These are phyloP conservation scores for Nannochloropsis limnetica DNA, from an alignment of 352 stramenopile species.

Conservation along the genomic window DNA sequence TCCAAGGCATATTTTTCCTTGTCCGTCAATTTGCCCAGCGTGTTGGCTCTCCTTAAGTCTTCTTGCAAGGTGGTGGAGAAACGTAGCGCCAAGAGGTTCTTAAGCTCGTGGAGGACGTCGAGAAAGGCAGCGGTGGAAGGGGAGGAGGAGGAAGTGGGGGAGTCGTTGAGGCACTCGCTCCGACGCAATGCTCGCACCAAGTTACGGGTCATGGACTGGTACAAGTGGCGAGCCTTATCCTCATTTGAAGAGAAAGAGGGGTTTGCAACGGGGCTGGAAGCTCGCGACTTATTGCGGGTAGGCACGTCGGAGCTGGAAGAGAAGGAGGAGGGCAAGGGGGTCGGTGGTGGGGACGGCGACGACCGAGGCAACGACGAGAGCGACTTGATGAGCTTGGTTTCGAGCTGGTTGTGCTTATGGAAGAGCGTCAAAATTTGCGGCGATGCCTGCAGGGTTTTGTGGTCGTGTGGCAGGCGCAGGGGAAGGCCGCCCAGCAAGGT, in stretches of 20 bases:
- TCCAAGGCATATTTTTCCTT: slow-evolving; percentile 30
- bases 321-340: background rate
- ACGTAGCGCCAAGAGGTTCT: background rate
- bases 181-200: background rate
- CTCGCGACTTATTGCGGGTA: background rate
- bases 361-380: background rate
- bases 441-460: background rate
- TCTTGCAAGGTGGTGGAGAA: slow-evolving; percentile 34
- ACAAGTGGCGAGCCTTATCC: background rate
- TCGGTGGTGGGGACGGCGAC: background rate
- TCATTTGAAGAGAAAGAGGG: background rate
- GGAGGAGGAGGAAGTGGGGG: background rate
- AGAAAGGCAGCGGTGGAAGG: background rate
- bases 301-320: background rate
- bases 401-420: background rate
- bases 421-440: slow-evolving; percentile 12
- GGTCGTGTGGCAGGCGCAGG: background rate
- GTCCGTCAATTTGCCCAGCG: background rate
- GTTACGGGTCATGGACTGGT: background rate
- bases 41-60: background rate
- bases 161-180: background rate
- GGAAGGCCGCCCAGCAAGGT: slow-evolving; percentile 1
- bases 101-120: background rate
- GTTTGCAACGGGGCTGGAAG: background rate
- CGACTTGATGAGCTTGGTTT: background rate